A percentile compares a stretch with the other conserved stretches of the same genome.
Evolutionary conservation across 2,329 filamentous ascomycete genomes (phyloP).

Genomic region (Claviceps capensis): DNA sequence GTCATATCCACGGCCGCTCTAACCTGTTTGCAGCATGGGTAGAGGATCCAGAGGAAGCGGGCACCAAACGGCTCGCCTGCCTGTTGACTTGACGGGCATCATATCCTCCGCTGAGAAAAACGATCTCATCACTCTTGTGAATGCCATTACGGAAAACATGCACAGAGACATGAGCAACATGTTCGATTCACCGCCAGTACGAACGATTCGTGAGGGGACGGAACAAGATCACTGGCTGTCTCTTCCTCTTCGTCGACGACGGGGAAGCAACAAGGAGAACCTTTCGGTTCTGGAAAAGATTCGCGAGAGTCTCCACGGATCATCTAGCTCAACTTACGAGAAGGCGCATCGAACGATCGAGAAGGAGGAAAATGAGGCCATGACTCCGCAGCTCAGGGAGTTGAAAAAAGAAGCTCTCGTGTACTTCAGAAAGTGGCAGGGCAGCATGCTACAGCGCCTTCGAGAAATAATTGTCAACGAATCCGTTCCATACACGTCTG

Average conservation of each 20-base stretch:
- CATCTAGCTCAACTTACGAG: conserved; percentile 10
- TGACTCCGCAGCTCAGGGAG: conserved; percentile 40
- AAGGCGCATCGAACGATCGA: conserved; percentile 17
- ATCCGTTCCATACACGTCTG: conserved; percentile 10
- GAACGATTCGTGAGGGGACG: conserved; percentile 17
- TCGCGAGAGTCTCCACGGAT: conserved; percentile 1
- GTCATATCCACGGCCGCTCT: not conserved
- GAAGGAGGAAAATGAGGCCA: conserved; percentile 20
- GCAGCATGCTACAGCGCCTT: conserved; percentile 53
- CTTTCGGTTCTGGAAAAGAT: conserved; percentile 3
- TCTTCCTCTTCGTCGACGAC: conserved; percentile 16
- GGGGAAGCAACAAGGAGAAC: conserved; percentile 12
- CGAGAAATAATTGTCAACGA: conserved; percentile 50
- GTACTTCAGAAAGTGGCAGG: conserved; percentile 73
- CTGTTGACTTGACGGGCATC: conserved; percentile 37
- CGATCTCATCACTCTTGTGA: conserved; percentile 38
- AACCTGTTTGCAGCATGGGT: conserved; percentile 19
- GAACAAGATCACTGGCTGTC: conserved; percentile 22
- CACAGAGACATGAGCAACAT: conserved; percentile 35
- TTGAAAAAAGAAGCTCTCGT: conserved; percentile 55
- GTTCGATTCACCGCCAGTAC: conserved; percentile 33
- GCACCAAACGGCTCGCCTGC: conserved; percentile 24
- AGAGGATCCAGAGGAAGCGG: conserved; percentile 22
- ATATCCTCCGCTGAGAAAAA: conserved; percentile 34
- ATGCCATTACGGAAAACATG: conserved; percentile 40